Evolutionary conservation across 2,329 filamentous ascomycete species (phyloP), one percentile per base, ranked within the genome.

Genomic region (Acephala macrosclerotiorum): DNA sequence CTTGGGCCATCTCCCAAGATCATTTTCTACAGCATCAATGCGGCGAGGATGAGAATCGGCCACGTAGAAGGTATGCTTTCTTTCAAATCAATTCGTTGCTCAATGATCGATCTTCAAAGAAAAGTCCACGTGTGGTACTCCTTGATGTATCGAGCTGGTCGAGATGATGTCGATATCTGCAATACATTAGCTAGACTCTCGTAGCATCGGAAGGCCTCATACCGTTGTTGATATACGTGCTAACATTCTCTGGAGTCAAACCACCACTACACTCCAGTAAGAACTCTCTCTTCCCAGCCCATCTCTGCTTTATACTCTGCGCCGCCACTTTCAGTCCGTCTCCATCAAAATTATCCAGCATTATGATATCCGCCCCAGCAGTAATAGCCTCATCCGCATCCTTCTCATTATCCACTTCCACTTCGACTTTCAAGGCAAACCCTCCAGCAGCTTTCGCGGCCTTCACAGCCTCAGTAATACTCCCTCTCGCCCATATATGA

Each of bases 111-210:
- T 94, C 83, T 99, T 99, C 72, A 99, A 84, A 5, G 94, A 97
- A 78, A 97, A 98, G 79, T 99, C 96, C 55, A 99, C 89, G 77
- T 97, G 94, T 35, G 91, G 88, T 2, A 96, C 93, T 2, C 96
- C 95, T 81, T 99, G 96, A 76, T 99, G 96, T 75, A 99, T 97
- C 60, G 92, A 95, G 77, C 94, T 97, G 51, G 95, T 97, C 51
- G 94, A 97, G 73, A 98, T 89, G 71, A 99, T 94, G 79, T 99
- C 96, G 72, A 99, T 89, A 80, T 98, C 94, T 85, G 80, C 25
- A 76, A 33, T 29, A 14, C 1, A 71, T 72, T 75, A 60, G 76
- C 68, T 55, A 59, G 3, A n/a, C 20, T 33, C 20, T 6, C 20
- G 64, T 22, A 25, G 36, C 26, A 25, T n/a, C n/a, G 14, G 51